Base-by-base conservation (phyloP, 345 rosid genomes). In the Lepidium didymum region DNA sequence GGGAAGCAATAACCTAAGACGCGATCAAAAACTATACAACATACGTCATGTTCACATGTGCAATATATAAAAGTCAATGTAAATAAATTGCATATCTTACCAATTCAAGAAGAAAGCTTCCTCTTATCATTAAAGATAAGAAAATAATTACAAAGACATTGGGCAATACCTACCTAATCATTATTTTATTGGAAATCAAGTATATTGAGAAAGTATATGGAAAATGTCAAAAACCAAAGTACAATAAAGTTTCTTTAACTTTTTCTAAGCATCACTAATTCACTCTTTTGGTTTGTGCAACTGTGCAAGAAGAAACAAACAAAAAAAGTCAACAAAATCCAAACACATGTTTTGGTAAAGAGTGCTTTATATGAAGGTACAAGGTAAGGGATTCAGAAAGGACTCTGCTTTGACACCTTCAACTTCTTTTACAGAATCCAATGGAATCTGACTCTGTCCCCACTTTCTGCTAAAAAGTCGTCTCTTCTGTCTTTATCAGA, bases 391-490 rank as follows among this genome's bases (percentile, higher is more conserved):
- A 33, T 44, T 54, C 25, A 55, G 19, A 55, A 25, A 18, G 10
- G 44, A 64, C 65, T 55, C 47, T 35, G 42, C 13, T 18, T 65
- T 67, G 74, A 74, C 69, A 45, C 29, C 64, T 21, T 68, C 78
- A 74, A 68, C 69, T 62, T 64, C 52, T 59, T 27, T 51, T 55
- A 46, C 42, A 50, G 13, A 66, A 46, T 41, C 40, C 62, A 40
- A 52, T 41, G 61, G 15, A 56, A 49, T 53, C 40, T 41, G 60
- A 42, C 45, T 67, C 40, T 74, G 68, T 60, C 74, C 52, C 74
- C 74, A 74, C 73, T 60, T 52, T 9, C 13, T 67, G 27, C 37
- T 38, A 37, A 46, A 68, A 74, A 74, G 78, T 74, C 78, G 54
- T 62, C 64, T 55, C 64, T 41, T 41, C 31, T 13, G 43, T 70